Evolutionary conservation across 176 grass and related monocot species (phyloP), one percentile per base, ranked within the genome.

Genomic region (Poa annua): DNA sequence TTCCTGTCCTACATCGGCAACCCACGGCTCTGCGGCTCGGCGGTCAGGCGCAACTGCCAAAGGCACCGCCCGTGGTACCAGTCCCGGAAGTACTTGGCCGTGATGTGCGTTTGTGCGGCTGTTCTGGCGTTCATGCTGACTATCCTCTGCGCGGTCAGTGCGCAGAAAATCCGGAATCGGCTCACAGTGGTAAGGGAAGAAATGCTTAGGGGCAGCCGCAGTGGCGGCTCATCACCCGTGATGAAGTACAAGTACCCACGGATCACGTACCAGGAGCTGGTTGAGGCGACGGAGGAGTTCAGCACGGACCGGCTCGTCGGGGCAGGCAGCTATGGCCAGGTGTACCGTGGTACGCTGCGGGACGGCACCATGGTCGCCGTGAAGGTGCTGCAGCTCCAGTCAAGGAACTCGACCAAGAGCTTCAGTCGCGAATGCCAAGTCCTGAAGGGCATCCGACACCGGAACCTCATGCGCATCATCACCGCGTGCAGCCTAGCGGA

Each of bases 401-500:
- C 92, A 5, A 83, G 92, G 33, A 98, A 98, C 71, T 95, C 96
- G 1, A 93, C 92, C 10, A 98, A 87, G 89, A 98, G 92, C 74
- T 98, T 98, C 79, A 93, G 80, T 73, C 86, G 89, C 64, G 92
- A 98, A 78, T 95, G 96, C 66, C 88, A 98, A 77, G 96, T 98
- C 9, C 81, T 98, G 83, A 98, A 98, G 91, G 78, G 91, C 75
- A 98, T 98, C 36, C 79, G 96, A 38, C 96, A 98, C 52, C 79
- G 96, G 39, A 98, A 98, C 80, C 91, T 98, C 65, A 98, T 98
- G 92, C 84, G 91, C 57, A 98, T 98, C 78, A 68, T 95, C 39
- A 98, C 96, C 1, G 89, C 96, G 8, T 98, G 96, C 79, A 98
- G 91, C 77, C 81, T 93, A 36, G 87, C 92, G 33, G 96, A 95